Conservation (phyloP, 78 protist genomes). For the Cavenderia fasciculata region DNA sequence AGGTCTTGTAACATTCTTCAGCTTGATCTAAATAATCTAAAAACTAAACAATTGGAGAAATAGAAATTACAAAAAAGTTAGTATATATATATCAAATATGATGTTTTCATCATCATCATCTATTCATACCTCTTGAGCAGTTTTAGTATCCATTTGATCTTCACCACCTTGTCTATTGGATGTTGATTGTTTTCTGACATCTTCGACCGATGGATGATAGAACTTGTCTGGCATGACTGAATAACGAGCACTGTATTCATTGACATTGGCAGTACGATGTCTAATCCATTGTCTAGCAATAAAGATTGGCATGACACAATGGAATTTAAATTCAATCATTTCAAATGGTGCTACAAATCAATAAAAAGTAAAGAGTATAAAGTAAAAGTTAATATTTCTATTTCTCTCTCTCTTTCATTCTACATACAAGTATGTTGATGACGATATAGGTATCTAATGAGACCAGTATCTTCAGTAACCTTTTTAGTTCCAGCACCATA, state of each 20-base stretch:
- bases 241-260: constrained; percentile 70
- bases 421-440: constrained; percentile 72
- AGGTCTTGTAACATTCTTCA: constrained; percentile 63
- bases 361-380: neutral
- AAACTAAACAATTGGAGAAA: constrained; percentile 1
- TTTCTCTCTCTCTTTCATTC: neutral
- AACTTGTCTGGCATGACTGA: constrained; percentile 77
- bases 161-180: constrained; percentile 77
- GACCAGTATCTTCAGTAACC: constrained; percentile 61
- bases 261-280: constrained; percentile 75
- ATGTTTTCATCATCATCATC: no score
- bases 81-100: no score
- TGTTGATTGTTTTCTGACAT: constrained; percentile 64
- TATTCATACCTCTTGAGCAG: constrained; percentile 50
- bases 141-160: constrained; percentile 50
- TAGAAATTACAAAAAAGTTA: no score
- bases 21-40: constrained; percentile 61
- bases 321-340: constrained; percentile 77
- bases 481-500: constrained; percentile 81
- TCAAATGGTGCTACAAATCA: constrained; percentile 57
- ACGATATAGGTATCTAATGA: constrained; percentile 57
- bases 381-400: neutral
- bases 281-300: constrained; percentile 78
- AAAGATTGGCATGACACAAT: constrained; percentile 76
- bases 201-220: constrained; percentile 59